phyloP scores from a whole-genome alignment of 2,329 filamentous ascomycete genomes.

The Calonectria multiphialidica region DNA sequence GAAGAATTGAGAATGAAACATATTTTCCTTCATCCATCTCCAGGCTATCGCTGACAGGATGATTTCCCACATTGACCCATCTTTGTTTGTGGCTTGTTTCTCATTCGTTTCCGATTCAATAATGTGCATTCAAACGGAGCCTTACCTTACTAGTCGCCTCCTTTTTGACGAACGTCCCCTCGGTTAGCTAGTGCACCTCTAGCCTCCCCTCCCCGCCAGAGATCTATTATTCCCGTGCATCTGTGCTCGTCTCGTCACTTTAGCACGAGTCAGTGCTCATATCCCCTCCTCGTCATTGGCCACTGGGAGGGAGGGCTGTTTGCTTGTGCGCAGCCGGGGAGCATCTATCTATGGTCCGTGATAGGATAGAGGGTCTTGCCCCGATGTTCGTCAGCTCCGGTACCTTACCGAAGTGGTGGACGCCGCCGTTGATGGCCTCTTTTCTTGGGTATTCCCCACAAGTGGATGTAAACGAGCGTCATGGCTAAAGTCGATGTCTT shows the following conservation, averaged over 20 bases:
- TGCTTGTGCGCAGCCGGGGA: background rate
- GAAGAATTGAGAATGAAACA: background rate
- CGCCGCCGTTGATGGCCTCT: background rate
- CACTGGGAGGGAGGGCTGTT: background rate
- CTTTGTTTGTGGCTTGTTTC: background rate
- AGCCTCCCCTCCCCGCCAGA: background rate
- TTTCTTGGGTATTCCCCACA: background rate
- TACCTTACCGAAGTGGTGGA: background rate
- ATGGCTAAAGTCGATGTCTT: constrained; percentile 10
- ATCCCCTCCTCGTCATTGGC: background rate
- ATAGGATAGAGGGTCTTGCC: background rate
- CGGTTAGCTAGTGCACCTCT: constrained; percentile 1
- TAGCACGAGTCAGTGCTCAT: constrained; percentile 10
- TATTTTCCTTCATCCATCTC: background rate
- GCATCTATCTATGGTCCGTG: background rate
- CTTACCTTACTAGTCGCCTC: constrained; percentile 4
- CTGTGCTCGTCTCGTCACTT: background rate
- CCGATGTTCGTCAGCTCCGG: background rate
- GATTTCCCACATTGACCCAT: too few relatives aligned
- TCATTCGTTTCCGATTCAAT: constrained; percentile 2
- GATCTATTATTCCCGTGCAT: constrained; percentile 10
- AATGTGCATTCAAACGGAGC: background rate
- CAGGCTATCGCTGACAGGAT: background rate
- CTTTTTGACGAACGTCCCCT: constrained; percentile 1
- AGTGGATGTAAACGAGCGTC: background rate